phyloP scores from a whole-genome alignment of 2,329 filamentous ascomycete genomes.

The Talaromyces sp. region DNA sequence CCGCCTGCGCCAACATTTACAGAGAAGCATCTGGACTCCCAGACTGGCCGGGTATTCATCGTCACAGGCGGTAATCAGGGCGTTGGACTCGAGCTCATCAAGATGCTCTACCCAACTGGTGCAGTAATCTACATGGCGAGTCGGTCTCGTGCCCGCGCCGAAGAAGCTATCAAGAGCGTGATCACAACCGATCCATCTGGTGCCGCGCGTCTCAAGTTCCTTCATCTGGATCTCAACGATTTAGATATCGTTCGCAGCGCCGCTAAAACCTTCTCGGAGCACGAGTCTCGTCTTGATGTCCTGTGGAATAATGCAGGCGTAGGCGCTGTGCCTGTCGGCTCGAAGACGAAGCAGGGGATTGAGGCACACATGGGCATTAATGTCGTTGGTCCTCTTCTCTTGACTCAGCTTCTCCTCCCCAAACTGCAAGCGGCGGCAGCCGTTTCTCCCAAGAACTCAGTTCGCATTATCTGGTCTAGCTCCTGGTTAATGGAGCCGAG shows the following conservation, averaged over 20 bases:
- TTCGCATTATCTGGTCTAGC: conserved; percentile 39
- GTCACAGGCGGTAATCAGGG: conserved; percentile 29
- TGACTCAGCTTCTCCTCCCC: conserved; percentile 42
- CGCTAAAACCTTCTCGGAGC: conserved; percentile 35
- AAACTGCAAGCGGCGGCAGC: conserved; percentile 15
- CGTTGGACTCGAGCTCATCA: conserved; percentile 27
- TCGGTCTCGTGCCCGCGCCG: not conserved
- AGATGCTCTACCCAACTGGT: conserved; percentile 26
- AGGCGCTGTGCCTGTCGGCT: conserved; percentile 36
- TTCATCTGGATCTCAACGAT: not conserved
- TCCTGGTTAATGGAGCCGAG: not conserved
- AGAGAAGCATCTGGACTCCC: conserved; percentile 24
- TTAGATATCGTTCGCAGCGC: conserved; percentile 7
- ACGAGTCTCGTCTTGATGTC: conserved; percentile 43
- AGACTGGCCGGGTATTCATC: conserved; percentile 29
- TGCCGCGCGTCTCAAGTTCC: not conserved
- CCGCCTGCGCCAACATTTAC: conserved; percentile 26
- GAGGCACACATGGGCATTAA: conserved; percentile 44
- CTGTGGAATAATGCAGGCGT: conserved; percentile 44
- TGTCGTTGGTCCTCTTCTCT: conserved; percentile 41
- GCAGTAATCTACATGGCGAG: conserved; percentile 31
- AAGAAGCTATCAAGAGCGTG: conserved; percentile 11
- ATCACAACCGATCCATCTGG: not conserved
- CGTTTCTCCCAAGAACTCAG: conserved; percentile 24
- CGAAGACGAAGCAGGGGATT: conserved; percentile 32